Base-by-base conservation (phyloP, 169 alveolate genomes). In the Eimeria praecox region DNA sequence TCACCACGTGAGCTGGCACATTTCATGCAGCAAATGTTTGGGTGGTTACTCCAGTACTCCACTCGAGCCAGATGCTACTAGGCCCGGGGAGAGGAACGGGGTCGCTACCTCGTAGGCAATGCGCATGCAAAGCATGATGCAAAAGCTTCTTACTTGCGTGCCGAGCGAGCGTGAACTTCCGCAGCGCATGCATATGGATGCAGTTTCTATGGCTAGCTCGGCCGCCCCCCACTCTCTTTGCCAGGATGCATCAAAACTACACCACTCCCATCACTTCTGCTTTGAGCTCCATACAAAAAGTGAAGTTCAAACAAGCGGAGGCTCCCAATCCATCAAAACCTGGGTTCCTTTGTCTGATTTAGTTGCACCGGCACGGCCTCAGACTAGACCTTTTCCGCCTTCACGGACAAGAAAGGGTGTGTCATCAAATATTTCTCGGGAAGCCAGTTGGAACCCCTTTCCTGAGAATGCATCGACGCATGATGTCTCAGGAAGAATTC, bases 401-500 rank as follows among this genome's bases (percentile, higher is more conserved):
- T 77, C 71, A 93, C 78, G 3, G 86, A 73, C 82, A 97, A 96
- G 88, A 97, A 97, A 8, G 99, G 99, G 92, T 98, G 99, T 40
- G 97, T 92, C 44, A 98, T 98, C 87, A 98, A 73, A 96, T 96
- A 98, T 96, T 98, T 97, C 82, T 97, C 97, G 59, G 97, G 96
- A 89, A 97, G 96, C 98, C 98, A 98, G 94, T 97, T 97, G 18
- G 98, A 97, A 12, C 99, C 99, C 86, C 99, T 98, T 87, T 98
- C 99, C 97, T 97, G 97, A 24, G 49, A 35, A 62, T n/a, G 40
- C 49, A n/a, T 82, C 9, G 30, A 49, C 83, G 22, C 44, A 86
- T 33, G 22, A 27, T 52, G 46, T 20, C 83, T 18, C 54, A 38
- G 52, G 42, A 18, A 35, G 54, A 38, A 3, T 2, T 20, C 18